A percentile compares a stretch with the other conserved stretches of the same genome.
Evolutionary conservation across 345 rosid genomes (phyloP).

Genomic region (Mallotus nudiflorus): DNA sequence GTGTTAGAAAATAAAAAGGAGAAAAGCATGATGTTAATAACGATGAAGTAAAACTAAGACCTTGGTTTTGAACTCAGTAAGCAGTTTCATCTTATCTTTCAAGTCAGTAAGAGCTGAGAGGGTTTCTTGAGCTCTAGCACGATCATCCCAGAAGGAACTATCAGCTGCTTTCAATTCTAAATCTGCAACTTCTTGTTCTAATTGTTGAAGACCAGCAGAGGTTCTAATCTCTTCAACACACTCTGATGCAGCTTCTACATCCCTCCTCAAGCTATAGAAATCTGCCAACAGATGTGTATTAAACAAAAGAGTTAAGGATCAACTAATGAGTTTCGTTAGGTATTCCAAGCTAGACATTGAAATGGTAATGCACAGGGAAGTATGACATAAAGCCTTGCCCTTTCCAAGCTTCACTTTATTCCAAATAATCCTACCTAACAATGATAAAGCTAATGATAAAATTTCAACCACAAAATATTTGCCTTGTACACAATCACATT

Average conservation of each 20-base stretch:
- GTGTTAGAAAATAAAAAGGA: neutral
- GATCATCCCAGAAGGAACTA: constrained; percentile 85
- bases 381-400: no score
- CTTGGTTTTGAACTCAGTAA: constrained; percentile 70
- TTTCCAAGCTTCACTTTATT: no score
- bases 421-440: no score
- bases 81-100: constrained; percentile 60
- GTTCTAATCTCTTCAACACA: constrained; percentile 70
- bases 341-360: neutral
- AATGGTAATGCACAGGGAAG: no score
- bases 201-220: constrained; percentile 51
- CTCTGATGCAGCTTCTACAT: constrained; percentile 63
- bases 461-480: no score
- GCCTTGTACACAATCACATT: no score
- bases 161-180: constrained; percentile 72
- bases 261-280: constrained; percentile 79
- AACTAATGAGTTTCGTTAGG: neutral
- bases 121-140: constrained; percentile 70
- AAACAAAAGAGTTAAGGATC: neutral
- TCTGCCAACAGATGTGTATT: constrained; percentile 44
- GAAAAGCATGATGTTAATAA: neutral
- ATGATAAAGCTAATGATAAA: no score
- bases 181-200: constrained; percentile 55
- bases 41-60: no score
- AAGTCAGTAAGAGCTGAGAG: constrained; percentile 71